These are phyloP conservation scores for Globisporangium nodosum DNA, from an alignment of 352 stramenopile genomes.

Conservation along the genomic window DNA sequence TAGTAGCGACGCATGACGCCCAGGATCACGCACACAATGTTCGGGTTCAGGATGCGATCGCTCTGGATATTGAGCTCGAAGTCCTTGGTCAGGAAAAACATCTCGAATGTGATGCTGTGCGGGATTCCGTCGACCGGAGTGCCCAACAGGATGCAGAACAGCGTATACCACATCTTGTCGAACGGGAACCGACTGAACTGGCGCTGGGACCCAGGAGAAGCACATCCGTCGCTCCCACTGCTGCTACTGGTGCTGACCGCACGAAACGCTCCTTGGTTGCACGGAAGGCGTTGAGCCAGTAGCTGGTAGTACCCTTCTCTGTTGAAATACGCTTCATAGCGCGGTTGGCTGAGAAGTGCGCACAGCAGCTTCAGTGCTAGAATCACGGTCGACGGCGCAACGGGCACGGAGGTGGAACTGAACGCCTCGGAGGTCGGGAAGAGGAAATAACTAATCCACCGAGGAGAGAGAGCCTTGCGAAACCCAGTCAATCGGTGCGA, in stretches of 20 bases:
- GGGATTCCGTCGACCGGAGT: conserved; percentile 55
- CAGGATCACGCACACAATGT: conserved; percentile 49
- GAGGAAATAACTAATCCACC: conserved; percentile 66
- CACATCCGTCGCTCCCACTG: no score
- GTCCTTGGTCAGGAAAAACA: conserved; percentile 60
- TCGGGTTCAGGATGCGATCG: conserved; percentile 46
- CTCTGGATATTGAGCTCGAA: conserved; percentile 61
- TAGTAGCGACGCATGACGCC: conserved; percentile 50
- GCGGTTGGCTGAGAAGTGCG: conserved; percentile 30
- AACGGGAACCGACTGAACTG: conserved; percentile 37
- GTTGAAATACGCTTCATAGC: conserved; percentile 52
- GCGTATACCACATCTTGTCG: conserved; percentile 61
- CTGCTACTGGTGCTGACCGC: background rate
- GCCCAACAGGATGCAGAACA: conserved; percentile 61
- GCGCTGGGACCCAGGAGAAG: background rate
- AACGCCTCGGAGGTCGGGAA: conserved; percentile 21
- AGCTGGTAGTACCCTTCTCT: conserved; percentile 70
- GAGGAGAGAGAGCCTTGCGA: conserved; percentile 49
- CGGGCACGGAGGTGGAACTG: conserved; percentile 9
- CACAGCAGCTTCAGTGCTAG: conserved; percentile 44
- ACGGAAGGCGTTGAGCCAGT: conserved; percentile 54
- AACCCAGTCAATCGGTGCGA: conserved; percentile 44
- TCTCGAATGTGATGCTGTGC: conserved; percentile 54
- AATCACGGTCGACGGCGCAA: conserved; percentile 47
- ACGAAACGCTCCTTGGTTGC: conserved; percentile 18